phyloP scores from a whole-genome alignment of 768 basidiomycete species.

The Saitozyma sp. region DNA sequence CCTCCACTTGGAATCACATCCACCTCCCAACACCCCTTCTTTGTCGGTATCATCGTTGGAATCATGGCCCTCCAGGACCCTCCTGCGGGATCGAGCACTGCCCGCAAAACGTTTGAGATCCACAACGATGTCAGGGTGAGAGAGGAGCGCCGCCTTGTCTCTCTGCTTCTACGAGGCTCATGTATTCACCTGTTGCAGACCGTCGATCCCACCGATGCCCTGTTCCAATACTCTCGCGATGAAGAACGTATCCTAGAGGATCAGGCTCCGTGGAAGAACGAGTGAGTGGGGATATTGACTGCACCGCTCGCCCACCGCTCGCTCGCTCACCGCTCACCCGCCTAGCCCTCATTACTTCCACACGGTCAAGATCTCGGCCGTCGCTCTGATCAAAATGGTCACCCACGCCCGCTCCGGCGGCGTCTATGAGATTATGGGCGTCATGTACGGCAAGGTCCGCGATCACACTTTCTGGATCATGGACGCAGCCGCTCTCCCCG shows the following conservation, averaged over 20 bases:
- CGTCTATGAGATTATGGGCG: constrained; percentile 97
- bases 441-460: constrained; percentile 93
- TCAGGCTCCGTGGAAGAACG: constrained; percentile 79
- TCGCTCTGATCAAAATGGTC: constrained; percentile 60
- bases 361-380: constrained; percentile 57
- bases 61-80: no score
- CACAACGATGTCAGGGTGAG: constrained; percentile 51
- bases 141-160: neutral
- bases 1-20: no score
- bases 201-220: constrained; percentile 44
- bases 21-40: no score
- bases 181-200: constrained; percentile 15
- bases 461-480: constrained; percentile 64
- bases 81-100: constrained; percentile 14
- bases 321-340: neutral
- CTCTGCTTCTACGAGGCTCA: constrained; percentile 5
- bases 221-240: constrained; percentile 52
- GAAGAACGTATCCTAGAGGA: constrained; percentile 57
- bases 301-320: no score
- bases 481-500: constrained; percentile 95
- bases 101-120: constrained; percentile 53
- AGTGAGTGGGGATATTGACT: constrained; percentile 68
- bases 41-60: no score
- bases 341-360: constrained; percentile 58
- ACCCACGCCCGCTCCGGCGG: constrained; percentile 92